Conservation (phyloP, 2,329 filamentous ascomycete genomes). For the Ceratocystis diversiconidia region DNA sequence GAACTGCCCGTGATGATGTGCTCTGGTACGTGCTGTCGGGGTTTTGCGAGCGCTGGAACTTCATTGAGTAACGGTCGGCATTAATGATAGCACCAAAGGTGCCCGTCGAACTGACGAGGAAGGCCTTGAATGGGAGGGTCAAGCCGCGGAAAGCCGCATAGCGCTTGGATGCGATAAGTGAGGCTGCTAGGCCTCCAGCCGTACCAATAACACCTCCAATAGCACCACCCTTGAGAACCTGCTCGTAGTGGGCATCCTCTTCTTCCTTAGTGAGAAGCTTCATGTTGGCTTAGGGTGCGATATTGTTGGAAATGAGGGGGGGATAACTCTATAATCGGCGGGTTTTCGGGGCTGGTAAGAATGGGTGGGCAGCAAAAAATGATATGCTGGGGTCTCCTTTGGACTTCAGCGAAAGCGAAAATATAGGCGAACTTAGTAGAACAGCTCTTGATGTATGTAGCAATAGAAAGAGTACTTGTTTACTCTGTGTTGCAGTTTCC, state of each 20-base stretch:
- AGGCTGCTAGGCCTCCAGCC: conserved; percentile 49
- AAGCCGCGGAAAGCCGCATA: conserved; percentile 67
- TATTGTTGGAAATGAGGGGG: neutral
- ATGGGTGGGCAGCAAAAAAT: too few species aligned
- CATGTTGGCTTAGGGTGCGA: conserved; percentile 40
- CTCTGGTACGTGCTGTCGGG: conserved; percentile 54
- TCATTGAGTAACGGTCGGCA: conserved; percentile 55
- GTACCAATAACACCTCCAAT: conserved; percentile 59
- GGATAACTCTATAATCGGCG: neutral
- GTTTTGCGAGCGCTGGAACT: conserved; percentile 57
- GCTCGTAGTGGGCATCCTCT: conserved; percentile 69
- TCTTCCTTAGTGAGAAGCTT: conserved; percentile 94
- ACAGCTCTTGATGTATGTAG: neutral
- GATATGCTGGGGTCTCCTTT: too few species aligned
- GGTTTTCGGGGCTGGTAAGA: too few species aligned
- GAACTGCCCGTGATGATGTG: conserved; percentile 40
- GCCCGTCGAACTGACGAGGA: conserved; percentile 67
- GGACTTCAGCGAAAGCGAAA: too few species aligned
- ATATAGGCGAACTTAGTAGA: neutral
- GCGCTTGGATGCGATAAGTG: conserved; percentile 52
- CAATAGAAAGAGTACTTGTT: neutral
- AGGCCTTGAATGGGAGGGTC: conserved; percentile 79
- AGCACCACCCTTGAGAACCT: conserved; percentile 65
- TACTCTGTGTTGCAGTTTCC: neutral
- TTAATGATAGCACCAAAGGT: conserved; percentile 82